Conservation (phyloP, 768 basidiomycete species). For the Psilocybe cubensis region DNA sequence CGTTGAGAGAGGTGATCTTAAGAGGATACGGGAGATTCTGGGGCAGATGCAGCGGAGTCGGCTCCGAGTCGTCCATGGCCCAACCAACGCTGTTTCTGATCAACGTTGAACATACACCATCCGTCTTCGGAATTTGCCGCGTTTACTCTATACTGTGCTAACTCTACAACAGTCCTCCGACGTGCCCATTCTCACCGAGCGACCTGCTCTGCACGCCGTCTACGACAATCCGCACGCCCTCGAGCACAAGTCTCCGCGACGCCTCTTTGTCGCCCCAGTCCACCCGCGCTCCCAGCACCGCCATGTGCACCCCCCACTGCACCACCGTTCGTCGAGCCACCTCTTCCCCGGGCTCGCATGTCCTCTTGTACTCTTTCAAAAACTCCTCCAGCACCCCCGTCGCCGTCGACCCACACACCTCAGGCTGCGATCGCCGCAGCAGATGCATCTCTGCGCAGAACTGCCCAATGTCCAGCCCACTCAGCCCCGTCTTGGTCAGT, state of each 20-base stretch:
- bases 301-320: conserved; percentile 61
- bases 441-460: conserved; percentile 63
- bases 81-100: conserved; percentile 17
- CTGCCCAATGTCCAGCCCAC: conserved; percentile 65
- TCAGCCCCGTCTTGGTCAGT: conserved; percentile 56
- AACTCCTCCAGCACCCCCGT: conserved; percentile 45
- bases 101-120: conserved; percentile 18
- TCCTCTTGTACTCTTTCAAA: conserved; percentile 45
- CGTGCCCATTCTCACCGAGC: conserved; percentile 22
- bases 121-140: conserved; percentile 24
- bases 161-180: too few species aligned
- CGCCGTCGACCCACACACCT: conserved; percentile 35
- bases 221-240: conserved; percentile 51
- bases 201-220: conserved; percentile 33
- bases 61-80: conserved; percentile 50
- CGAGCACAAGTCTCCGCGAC: conserved; percentile 50
- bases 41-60: conserved; percentile 80
- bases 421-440: conserved; percentile 50
- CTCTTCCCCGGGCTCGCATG: conserved; percentile 26
- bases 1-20: conserved; percentile 73
- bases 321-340: conserved; percentile 39
- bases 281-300: conserved; percentile 50
- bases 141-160: not conserved
- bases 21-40: conserved; percentile 85
- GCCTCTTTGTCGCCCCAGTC: conserved; percentile 53